Evolutionary conservation across 2,329 filamentous ascomycete species (phyloP), one percentile per base, ranked within the genome.

Genomic region (Arthrobotrys entomopaga): DNA sequence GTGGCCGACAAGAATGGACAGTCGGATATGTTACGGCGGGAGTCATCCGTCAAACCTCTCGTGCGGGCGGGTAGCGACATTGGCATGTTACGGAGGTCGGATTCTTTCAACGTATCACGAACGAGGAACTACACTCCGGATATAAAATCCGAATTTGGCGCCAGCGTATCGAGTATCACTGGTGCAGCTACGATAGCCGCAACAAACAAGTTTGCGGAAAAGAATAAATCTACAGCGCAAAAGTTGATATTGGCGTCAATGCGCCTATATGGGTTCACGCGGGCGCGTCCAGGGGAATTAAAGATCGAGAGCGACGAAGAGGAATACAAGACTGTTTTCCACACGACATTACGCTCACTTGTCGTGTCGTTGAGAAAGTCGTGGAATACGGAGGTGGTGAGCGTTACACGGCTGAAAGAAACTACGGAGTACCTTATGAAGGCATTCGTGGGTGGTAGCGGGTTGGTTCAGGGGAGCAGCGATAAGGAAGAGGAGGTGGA

Each of bases 371-470:
- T 74, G 29, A 46, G 70, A n/a, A 66, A 58, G 10, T 74, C 63
- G 15, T 74, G 70, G 70, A 67, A 54, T 19, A 64, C 50, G 1
- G 70, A 74, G 19, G 54, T 67, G 1, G 60, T 74, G 20, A 43
- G 56, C 15, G 63, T 74, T 3, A 40, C 57, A 0, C 63, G 53
- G 38, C 24, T 74, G 24, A 74, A 74, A 20, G 70, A 74, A 34
- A 67, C 57, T 0, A 74, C 57, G 3, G 70, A 74, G 43, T 67
- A 74, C 46, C 57, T 74, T 50, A 67, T 74, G 63, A 74, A 67
- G 46, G 70, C 52, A 3, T 74, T 74, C 20, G 63, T 74, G n/a
- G 70, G 70, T 11, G 70, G 70, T 2, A 24, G 34, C 2, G 70
- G 70, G 6, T 42, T 63, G 20, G n/a, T 59, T 2, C 49, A 63